Evolutionary conservation across 768 basidiomycete genomes (phyloP).

Genomic region (Lactarius hatsudake): DNA sequence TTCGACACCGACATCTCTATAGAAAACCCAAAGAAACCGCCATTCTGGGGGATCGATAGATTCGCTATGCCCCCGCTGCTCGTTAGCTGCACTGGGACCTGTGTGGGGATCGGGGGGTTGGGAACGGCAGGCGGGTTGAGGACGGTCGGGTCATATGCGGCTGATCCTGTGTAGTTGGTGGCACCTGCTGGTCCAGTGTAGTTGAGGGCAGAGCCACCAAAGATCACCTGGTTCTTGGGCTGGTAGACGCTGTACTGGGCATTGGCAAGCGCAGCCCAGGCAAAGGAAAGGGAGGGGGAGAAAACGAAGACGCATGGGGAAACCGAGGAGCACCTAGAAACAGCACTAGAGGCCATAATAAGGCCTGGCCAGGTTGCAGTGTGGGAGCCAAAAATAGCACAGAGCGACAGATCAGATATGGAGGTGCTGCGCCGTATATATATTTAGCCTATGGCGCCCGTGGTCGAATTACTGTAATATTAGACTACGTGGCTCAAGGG

Average conservation of each 20-base stretch:
- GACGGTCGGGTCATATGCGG: conserved; percentile 52
- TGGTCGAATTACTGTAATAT: background rate
- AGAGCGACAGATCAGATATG: too few species aligned
- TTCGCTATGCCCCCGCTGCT: conserved; percentile 29
- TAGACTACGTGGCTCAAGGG: background rate
- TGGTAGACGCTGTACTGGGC: conserved; percentile 20
- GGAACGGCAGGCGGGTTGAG: conserved; percentile 54
- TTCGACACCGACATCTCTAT: conserved; percentile 74
- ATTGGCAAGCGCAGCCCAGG: background rate
- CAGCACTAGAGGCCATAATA: background rate
- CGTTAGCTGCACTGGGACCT: conserved; percentile 46
- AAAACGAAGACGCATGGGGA: background rate
- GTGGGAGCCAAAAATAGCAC: background rate
- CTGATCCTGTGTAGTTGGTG: conserved; percentile 44
- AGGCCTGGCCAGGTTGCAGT: background rate
- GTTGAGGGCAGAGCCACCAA: conserved; percentile 16
- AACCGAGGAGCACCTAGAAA: background rate
- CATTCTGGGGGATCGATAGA: conserved; percentile 44
- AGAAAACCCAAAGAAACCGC: conserved; percentile 70
- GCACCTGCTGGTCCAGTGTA: conserved; percentile 34
- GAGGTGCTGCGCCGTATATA: too few species aligned
- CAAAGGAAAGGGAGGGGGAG: background rate
- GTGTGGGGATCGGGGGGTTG: conserved; percentile 40
- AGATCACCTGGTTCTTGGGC: conserved; percentile 26
- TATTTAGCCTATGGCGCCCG: too few species aligned